Evolutionary conservation across 176 grass and related monocot species (phyloP).

Genomic region (Hsuehochloa calcarea): DNA sequence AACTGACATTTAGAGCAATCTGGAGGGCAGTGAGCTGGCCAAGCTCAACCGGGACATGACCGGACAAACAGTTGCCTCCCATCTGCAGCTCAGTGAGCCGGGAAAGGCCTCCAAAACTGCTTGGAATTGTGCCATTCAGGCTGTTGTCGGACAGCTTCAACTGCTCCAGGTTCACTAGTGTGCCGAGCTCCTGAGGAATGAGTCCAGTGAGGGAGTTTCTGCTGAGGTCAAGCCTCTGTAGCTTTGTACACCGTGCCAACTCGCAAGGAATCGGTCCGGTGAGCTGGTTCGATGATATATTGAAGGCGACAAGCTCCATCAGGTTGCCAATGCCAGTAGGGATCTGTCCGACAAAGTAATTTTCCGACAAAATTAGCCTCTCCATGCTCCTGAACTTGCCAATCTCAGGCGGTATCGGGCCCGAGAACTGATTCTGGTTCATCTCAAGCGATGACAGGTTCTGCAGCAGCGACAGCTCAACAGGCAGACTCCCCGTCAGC

Average conservation of each 20-base stretch:
- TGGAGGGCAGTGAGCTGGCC: conserved; percentile 77
- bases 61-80: conserved; percentile 79
- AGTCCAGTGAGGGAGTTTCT: conserved; percentile 67
- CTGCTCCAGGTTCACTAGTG: conserved; percentile 75
- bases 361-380: conserved; percentile 72
- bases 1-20: conserved; percentile 88
- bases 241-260: conserved; percentile 65
- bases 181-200: conserved; percentile 70
- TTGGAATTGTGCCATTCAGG: conserved; percentile 82
- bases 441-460: conserved; percentile 84
- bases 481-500: conserved; percentile 71
- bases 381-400: conserved; percentile 77
- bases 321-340: conserved; percentile 72
- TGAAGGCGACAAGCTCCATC: conserved; percentile 84
- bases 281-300: conserved; percentile 84
- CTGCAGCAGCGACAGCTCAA: conserved; percentile 54
- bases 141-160: conserved; percentile 77
- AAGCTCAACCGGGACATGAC: conserved; percentile 61
- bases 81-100: conserved; percentile 87
- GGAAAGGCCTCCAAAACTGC: conserved; percentile 64
- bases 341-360: conserved; percentile 80
- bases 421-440: conserved; percentile 90
- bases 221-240: conserved; percentile 96
- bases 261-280: conserved; percentile 54
- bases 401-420: conserved; percentile 68